A percentile compares a stretch with the other conserved stretches of the same genome.
Evolutionary conservation across 805 yeast species (phyloP).

Genomic region (Starmerella ratchasimensis): DNA sequence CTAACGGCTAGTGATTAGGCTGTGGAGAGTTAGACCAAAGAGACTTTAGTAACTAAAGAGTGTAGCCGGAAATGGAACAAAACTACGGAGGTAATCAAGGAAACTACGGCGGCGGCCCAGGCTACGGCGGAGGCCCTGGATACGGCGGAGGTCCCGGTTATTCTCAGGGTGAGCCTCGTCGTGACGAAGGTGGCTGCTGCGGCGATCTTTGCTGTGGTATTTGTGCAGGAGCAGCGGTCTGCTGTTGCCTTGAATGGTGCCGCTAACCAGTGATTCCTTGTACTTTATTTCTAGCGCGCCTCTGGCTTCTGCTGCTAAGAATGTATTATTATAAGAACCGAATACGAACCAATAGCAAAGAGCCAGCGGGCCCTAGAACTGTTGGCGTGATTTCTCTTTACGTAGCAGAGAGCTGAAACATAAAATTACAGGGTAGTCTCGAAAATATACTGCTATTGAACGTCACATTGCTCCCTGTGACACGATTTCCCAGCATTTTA

Average conservation of each 20-base stretch:
- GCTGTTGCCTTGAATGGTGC: conserved; percentile 25
- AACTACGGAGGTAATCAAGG: neutral
- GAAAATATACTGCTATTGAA: too few species aligned
- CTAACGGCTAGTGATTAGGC: too few species aligned
- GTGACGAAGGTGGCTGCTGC: conserved; percentile 13
- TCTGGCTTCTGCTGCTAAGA: neutral
- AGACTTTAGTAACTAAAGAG: too few species aligned
- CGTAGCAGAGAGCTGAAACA: too few species aligned
- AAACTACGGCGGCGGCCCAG: conserved; percentile 7
- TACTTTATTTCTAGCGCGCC: neutral
- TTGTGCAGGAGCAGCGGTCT: conserved; percentile 27
- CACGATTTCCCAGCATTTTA: too few species aligned
- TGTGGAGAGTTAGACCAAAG: too few species aligned
- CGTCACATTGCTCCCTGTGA: too few species aligned
- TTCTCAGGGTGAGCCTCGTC: conserved; percentile 3
- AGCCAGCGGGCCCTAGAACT: too few species aligned
- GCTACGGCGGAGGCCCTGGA: conserved; percentile 1
- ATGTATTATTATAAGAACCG: neutral
- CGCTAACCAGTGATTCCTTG: conserved; percentile 1
- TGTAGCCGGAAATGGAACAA: too few species aligned
- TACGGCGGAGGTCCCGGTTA: conserved; percentile 1
- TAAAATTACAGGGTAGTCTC: too few species aligned
- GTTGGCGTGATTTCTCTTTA: too few species aligned
- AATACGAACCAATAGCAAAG: too few species aligned
- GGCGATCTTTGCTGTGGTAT: conserved; percentile 26